A percentile compares a stretch with the other conserved stretches of the same genome.
Evolutionary conservation across 2,329 filamentous ascomycete species (phyloP).

Genomic region (Ceratocystis albifundus): DNA sequence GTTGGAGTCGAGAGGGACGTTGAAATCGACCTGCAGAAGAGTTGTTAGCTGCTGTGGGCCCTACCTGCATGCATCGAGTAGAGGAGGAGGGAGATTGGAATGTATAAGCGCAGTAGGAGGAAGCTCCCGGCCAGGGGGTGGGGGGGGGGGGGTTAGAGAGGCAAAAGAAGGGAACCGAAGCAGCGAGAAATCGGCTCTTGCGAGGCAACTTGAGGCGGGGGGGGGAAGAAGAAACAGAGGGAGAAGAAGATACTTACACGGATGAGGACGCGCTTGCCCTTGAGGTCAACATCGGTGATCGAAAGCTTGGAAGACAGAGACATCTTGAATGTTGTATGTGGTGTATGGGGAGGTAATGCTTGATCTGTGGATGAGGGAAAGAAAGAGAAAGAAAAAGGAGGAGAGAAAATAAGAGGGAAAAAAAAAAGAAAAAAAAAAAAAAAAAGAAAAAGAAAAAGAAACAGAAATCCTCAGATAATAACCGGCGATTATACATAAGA

Average conservation of each 20-base stretch:
- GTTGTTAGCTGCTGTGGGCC: conserved; percentile 5
- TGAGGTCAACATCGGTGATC: conserved; percentile 91
- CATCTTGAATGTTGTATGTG: conserved; percentile 47
- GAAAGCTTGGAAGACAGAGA: conserved; percentile 98
- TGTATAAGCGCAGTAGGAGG: neutral
- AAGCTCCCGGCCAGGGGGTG: neutral
- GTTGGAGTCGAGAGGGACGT: conserved; percentile 86
- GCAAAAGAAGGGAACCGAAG: neutral
- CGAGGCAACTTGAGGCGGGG: neutral
- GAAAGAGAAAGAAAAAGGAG: conserved; percentile 20
- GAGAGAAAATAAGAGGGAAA: neutral
- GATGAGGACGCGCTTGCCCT: conserved; percentile 96
- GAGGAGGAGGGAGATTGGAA: neutral
- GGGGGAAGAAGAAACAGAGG: neutral
- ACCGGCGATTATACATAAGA: neutral
- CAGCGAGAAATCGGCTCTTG: conserved; percentile 12
- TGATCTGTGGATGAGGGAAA: conserved; percentile 25
- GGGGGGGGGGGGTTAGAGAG: neutral
- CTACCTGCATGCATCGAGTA: neutral
- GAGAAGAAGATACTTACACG: conserved; percentile 55
- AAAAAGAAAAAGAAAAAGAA: conserved; percentile 13
- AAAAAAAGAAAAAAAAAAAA: conserved; percentile 16
- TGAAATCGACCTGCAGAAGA: conserved; percentile 79
- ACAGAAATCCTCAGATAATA: neutral
- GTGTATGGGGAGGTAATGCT: conserved; percentile 23